Evolutionary conservation across 2,329 filamentous ascomycete genomes (phyloP), one percentile per base, ranked within the genome.

Genomic region (Ophiostoma angusticollis): DNA sequence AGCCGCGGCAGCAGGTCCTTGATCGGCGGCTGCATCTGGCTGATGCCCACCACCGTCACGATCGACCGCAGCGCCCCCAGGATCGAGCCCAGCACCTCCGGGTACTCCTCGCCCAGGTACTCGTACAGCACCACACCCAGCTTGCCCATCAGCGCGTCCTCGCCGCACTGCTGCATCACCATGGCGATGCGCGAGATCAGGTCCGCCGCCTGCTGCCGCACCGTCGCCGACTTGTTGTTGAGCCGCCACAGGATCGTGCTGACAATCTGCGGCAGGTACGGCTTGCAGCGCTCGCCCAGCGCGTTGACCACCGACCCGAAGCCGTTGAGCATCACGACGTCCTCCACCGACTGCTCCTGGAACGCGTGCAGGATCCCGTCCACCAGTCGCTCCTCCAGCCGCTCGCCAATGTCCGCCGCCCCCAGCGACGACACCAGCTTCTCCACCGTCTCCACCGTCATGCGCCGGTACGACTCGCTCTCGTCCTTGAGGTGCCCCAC

Each of bases 111-210:
- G 59, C 91, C 91, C 1, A 98, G 75, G 55, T 96, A 96, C 62
- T 98, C 91, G 66, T 98, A 98, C 17, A 98, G 72, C 9, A 95
- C 87, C 40, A 93, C 72, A 50, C 89, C 85, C 25, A 98, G 77
- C 61, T 95, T 95, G 51, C 86, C 86, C 78, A 98, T 91, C 37
- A 96, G 71, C 1, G 82, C 83, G 59, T 98, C 91, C 58, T 98
- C 89, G 36, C 86, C 87, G 55, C 91, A 98, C 62, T 96, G 87
- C 64, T 93, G 93, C 87, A 98, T 96, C 36, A 96, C 89, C 71
- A 95, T 89, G 5, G 91, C 91, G 52, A 98, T 94, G 17, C 91
- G 84, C 8, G 87, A 94, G 49, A 98, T 93, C 32, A 98, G 72
- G 58, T 98, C 91, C 5, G 91, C 91, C 2, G 91, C 87, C 61